phyloP scores from a whole-genome alignment of 352 stramenopile species.

The Globisporangium viniferum region DNA sequence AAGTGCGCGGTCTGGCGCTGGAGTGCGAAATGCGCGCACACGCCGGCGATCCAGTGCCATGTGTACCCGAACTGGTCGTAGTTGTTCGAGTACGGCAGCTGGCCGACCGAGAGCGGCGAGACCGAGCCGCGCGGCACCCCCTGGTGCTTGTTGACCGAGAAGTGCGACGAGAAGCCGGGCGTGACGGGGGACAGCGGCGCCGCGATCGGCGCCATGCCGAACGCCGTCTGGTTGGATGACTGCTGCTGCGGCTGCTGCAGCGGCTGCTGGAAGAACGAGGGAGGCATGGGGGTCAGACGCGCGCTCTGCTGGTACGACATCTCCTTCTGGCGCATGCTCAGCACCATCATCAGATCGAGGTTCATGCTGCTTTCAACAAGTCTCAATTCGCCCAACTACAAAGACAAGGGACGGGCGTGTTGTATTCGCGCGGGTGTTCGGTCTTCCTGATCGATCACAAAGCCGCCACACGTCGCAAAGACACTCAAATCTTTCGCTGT shows the following conservation, averaged over 20 bases:
- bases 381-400: background rate
- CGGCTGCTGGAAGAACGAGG: constrained; percentile 15
- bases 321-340: constrained; percentile 81
- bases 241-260: constrained; percentile 1
- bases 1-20: constrained; percentile 79
- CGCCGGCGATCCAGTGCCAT: constrained; percentile 73
- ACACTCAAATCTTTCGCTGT: background rate
- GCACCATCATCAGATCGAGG: constrained; percentile 64
- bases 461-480: constrained; percentile 1
- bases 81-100: constrained; percentile 35
- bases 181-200: constrained; percentile 30
- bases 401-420: background rate
- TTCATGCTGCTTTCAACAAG: constrained; percentile 22
- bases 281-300: constrained; percentile 22
- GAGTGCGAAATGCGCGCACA: constrained; percentile 64
- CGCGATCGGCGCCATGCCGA: constrained; percentile 15
- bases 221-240: background rate
- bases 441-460: background rate
- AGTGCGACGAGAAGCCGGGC: constrained; percentile 11
- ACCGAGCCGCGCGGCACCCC: constrained; percentile 12
- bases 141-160: constrained; percentile 5
- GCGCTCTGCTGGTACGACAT: constrained; percentile 75
- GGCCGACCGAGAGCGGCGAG: constrained; percentile 55
- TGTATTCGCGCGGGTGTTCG: constrained; percentile 1
- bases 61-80: constrained; percentile 80